Evolutionary conservation across 164 flowering plant species (phyloP), one percentile per base, ranked within the genome.

Genomic region (Nelumbo lutea): DNA sequence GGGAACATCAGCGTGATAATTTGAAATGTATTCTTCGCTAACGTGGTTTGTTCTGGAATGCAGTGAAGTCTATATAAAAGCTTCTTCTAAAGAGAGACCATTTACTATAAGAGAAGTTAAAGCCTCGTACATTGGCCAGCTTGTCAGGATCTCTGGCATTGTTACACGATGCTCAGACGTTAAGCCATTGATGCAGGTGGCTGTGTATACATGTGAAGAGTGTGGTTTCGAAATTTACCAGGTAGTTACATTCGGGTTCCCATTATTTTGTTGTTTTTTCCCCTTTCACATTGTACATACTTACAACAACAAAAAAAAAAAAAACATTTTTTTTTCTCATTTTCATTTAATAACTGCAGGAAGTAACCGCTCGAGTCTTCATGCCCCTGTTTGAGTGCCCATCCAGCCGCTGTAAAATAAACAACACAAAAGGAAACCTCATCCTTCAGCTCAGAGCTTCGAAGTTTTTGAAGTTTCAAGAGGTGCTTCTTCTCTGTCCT

Each of bases 191-290:
- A 91, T 96, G 98, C 87, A 91, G 74, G 99, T 96, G 6, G 97
- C 98, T 70, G 96, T 96, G 1, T 96, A 96, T 68, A 96, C 99
- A 55, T 96, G 99, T 70, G 99, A 96, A 79, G 97, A 91, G 40
- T 96, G 99, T 72, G 98, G 99, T 57, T 90, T 90, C 81, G 99
- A 96, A 79, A 93, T 96, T 67, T 96, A 96, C 81, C 98, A 93
- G 99, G 99, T 93, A 74, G 62, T 55, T 27, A 40, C 27, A 3
- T 53, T 15, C 14, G 14, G 57, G 3, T 53, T 9, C 2, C 53
- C 9, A 8, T 50, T 8, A 50, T 9, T 50, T 27, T 27, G 27
- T 27, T 27, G 27, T 27, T 27, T 27, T 27, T 27, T 27, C 27
- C 27, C 27, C 27, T 27, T 27, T 27, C 27, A 27, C 27, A 27